phyloP scores from a whole-genome alignment of 1,284 basidiomycete species.

The Cutaneotrichosporon sp. region DNA sequence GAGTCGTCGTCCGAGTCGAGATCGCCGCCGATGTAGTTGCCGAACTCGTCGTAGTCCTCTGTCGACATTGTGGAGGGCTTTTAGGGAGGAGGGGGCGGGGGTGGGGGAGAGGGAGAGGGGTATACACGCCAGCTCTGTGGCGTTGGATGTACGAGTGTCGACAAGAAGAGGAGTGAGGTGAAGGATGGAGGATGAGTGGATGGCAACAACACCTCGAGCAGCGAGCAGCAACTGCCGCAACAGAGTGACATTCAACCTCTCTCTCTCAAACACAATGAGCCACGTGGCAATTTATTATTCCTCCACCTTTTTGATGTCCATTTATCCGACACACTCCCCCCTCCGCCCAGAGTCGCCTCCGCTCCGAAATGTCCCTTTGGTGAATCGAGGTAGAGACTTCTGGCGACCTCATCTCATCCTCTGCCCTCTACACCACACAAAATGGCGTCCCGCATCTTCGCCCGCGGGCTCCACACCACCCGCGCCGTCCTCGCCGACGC shows the following conservation, averaged over 20 bases:
- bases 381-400: not conserved
- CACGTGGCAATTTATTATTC: slow-evolving; percentile 8
- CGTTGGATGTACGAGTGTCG: not conserved
- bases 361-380: slow-evolving; percentile 3
- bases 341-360: not conserved
- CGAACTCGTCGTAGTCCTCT: slow-evolving; percentile 64
- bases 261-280: too few species aligned
- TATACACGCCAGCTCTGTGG: not conserved
- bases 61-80: slow-evolving; percentile 44
- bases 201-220: not conserved
- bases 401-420: not conserved
- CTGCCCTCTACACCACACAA: slow-evolving; percentile 9
- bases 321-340: not conserved
- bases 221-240: too few species aligned
- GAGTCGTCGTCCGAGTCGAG: slow-evolving; percentile 81
- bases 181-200: slow-evolving; percentile 7
- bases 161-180: not conserved
- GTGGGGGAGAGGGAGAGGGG: too few species aligned
- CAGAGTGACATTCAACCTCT: not conserved
- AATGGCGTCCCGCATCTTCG: slow-evolving; percentile 18
- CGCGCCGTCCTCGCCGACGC: slow-evolving; percentile 6
- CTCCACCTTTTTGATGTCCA: not conserved
- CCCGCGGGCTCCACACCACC: slow-evolving; percentile 18
- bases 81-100: too few species aligned
- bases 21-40: slow-evolving; percentile 93